A percentile compares a stretch with the other conserved stretches of the same genome.
Evolutionary conservation across 345 rosid species (phyloP).

Genomic region (Excoecaria agallocha): DNA sequence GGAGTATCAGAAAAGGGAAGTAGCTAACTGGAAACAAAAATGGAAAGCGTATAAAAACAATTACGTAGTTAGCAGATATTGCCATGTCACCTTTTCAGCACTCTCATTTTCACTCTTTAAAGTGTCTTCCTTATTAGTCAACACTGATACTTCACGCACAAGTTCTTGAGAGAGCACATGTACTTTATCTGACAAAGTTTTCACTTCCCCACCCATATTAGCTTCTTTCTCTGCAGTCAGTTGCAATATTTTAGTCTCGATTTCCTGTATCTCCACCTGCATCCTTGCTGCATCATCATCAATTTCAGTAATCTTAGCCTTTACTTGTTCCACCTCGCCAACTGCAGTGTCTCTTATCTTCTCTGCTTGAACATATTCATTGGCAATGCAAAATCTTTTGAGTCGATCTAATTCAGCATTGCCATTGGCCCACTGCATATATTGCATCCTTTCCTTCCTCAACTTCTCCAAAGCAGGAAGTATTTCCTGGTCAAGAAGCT

Average conservation of each 20-base stretch:
- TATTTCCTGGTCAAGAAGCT: slow-evolving; percentile 87
- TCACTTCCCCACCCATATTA: slow-evolving; percentile 85
- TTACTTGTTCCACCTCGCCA: slow-evolving; percentile 48
- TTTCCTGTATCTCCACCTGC: slow-evolving; percentile 46
- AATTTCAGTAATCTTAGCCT: slow-evolving; percentile 50
- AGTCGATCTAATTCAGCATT: slow-evolving; percentile 72
- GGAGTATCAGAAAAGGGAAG: neutral
- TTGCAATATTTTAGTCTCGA: slow-evolving; percentile 57
- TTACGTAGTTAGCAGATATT: neutral
- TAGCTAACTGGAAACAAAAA: neutral
- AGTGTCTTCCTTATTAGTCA: slow-evolving; percentile 70
- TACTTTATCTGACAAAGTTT: slow-evolving; percentile 66
- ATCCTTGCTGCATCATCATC: slow-evolving; percentile 48
- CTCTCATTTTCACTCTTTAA: slow-evolving; percentile 69
- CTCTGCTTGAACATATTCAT: slow-evolving; percentile 68
- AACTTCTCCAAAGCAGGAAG: slow-evolving; percentile 89
- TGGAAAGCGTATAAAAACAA: slow-evolving; percentile 16
- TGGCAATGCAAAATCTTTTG: slow-evolving; percentile 66
- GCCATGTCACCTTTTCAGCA: slow-evolving; percentile 58
- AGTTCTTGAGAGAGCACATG: slow-evolving; percentile 68
- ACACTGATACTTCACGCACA: slow-evolving; percentile 68
- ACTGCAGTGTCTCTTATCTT: slow-evolving; percentile 52
- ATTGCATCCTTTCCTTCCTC: slow-evolving; percentile 82
- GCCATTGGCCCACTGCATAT: slow-evolving; percentile 97
- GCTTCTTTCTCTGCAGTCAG: slow-evolving; percentile 85